These are phyloP conservation scores for Ophiorrhiza pumila DNA, from an alignment of 257 asterid species.

Conservation along the genomic window DNA sequence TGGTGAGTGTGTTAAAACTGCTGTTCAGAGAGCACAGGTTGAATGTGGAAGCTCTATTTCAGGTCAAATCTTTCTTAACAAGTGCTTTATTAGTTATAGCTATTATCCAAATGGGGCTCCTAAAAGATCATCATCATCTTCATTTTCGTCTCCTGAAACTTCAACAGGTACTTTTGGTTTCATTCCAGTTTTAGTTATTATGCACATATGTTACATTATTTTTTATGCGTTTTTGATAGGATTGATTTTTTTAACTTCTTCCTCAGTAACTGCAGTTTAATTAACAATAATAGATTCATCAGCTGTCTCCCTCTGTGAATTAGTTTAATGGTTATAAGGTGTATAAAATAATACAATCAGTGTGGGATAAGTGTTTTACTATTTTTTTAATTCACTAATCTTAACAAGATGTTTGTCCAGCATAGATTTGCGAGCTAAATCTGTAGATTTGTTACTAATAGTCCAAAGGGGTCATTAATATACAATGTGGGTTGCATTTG, in stretches of 20 bases:
- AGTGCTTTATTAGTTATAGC: slow-evolving; percentile 72
- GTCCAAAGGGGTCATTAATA: slow-evolving; percentile 13
- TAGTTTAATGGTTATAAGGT: slow-evolving; percentile 10
- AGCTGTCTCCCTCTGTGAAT: slow-evolving; percentile 28
- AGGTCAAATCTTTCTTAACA: slow-evolving; percentile 80
- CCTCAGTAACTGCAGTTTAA: background rate
- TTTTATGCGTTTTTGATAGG: background rate
- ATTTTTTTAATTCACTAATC: slow-evolving; percentile 27
- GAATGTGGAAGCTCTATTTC: slow-evolving; percentile 93
- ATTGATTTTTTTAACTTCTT: slow-evolving; percentile 2
- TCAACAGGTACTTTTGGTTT: slow-evolving; percentile 52
- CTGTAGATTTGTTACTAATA: slow-evolving; percentile 27
- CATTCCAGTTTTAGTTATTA: background rate
- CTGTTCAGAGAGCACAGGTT: slow-evolving; percentile 90
- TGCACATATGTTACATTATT: background rate
- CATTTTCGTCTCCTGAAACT: slow-evolving; percentile 41
- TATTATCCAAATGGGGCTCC: slow-evolving; percentile 71
- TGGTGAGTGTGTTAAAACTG: slow-evolving; percentile 77
- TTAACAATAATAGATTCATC: slow-evolving; percentile 15
- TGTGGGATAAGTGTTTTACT: slow-evolving; percentile 24
- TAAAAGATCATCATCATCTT: slow-evolving; percentile 53
- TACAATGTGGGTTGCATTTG: slow-evolving; percentile 33
- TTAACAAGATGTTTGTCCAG: slow-evolving; percentile 55
- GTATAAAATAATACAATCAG: slow-evolving; percentile 15
- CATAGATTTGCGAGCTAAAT: slow-evolving; percentile 45